These are phyloP conservation scores for Neonectria ditissima DNA, from an alignment of 2,329 filamentous ascomycete genomes.

Conservation along the genomic window DNA sequence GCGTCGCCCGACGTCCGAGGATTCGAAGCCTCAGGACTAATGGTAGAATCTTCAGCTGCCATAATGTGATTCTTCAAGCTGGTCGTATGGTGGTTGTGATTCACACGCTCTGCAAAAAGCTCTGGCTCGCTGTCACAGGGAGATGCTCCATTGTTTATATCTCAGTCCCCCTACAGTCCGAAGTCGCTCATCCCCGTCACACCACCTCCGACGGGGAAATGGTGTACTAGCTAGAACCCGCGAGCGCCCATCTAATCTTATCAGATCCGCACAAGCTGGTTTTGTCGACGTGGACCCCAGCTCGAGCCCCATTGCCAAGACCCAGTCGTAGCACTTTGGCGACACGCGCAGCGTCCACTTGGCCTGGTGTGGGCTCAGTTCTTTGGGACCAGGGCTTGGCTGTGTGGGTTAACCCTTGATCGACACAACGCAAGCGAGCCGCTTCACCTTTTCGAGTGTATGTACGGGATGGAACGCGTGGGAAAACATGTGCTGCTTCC, in stretches of 20 bases:
- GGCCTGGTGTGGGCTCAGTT: slow-evolving; percentile 18
- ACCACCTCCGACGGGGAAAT: slow-evolving; percentile 12
- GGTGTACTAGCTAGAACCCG: background rate
- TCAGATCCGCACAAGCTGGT: slow-evolving; percentile 33
- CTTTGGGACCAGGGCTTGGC: slow-evolving; percentile 16
- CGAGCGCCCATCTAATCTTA: slow-evolving; percentile 41
- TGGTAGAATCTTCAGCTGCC: slow-evolving; percentile 19
- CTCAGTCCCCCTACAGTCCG: background rate
- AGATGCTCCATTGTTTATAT: slow-evolving; percentile 10
- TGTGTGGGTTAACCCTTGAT: slow-evolving; percentile 20
- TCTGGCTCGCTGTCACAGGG: background rate
- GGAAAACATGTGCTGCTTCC: background rate
- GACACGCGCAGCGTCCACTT: slow-evolving; percentile 13
- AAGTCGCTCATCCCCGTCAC: slow-evolving; percentile 25
- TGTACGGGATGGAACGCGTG: background rate
- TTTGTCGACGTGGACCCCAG: slow-evolving; percentile 14
- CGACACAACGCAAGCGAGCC: background rate
- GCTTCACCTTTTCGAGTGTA: too few species aligned
- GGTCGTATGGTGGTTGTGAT: too few species aligned
- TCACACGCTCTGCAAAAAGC: background rate
- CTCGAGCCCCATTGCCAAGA: slow-evolving; percentile 14
- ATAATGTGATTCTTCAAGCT: slow-evolving; percentile 12
- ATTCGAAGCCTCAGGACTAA: slow-evolving; percentile 14
- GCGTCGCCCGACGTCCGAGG: slow-evolving; percentile 31
- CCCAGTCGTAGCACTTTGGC: slow-evolving; percentile 6